Base-by-base conservation (phyloP, 495 filamentous ascomycete genomes). In the Penicillium dipodomyicola region DNA sequence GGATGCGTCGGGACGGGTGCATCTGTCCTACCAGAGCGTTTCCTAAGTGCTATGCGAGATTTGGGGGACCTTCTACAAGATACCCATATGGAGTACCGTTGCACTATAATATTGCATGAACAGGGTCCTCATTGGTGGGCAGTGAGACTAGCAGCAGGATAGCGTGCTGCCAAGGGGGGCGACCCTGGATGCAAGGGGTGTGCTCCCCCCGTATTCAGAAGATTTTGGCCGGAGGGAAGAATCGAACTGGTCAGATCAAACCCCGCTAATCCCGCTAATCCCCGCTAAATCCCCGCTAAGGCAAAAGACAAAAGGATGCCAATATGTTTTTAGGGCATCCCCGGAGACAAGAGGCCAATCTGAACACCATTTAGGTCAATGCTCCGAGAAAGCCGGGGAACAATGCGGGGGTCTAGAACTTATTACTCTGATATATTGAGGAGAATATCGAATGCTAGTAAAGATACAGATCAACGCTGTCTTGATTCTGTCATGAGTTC, bases 401-500 rank as follows among this genome's bases (percentile, higher is more conserved):
- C 20, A 52, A 43, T 52, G 50, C 47, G 47, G 47, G 47, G 32
- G 49, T 14, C 11, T 14, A 33, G 30, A 33, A 12, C 11, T 14
- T 33, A 14, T 33, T 33, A 33, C 30, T 33, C 10, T 12, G 4
- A 33, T 33, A 33, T 33, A 33, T 10, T 33, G 30, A 33, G 10
- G 15, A 32, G 5, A 40, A 48, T 49, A 32, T 32, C 3, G 14
- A 33, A 33, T 33, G 30, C 30, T 33, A 15, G 50, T 48, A 22
- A 54, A 29, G 14, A n/a, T 41, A 37, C 49, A 52, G 49, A 40
- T 41, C 20, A 57, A 50, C 58, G 58, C 52, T 45, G 51, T 54
- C 62, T 60, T 32, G 60, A 56, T 57, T 57, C 53, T 54, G 60
- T 61, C 65, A 65, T 65, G 41, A 61, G 27, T 52, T 52, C 50